Evolutionary conservation across 192 early-diverging fungal species (phyloP).

Genomic region (Umbelopsis sp.): DNA sequence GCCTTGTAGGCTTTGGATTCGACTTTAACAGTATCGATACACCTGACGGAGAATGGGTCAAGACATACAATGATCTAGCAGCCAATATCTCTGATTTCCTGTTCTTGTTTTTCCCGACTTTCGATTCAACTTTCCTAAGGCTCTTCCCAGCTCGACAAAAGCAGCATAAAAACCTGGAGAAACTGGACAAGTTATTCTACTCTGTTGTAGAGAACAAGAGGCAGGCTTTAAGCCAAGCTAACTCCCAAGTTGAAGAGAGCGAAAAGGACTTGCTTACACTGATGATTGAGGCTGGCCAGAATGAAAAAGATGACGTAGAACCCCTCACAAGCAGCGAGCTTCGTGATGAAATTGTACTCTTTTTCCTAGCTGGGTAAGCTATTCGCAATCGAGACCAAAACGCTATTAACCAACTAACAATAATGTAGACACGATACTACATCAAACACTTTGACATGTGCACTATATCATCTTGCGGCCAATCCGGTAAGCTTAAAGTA

Average conservation of each 20-base stretch:
- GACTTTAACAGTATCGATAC: constrained; percentile 29
- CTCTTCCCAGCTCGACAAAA: constrained; percentile 27
- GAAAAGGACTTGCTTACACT: constrained; percentile 39
- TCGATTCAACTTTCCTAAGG: constrained; percentile 19
- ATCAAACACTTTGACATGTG: constrained; percentile 42
- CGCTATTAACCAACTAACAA: too few species aligned
- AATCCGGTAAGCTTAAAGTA: constrained; percentile 12
- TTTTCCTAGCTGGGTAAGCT: constrained; percentile 8
- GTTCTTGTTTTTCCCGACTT: constrained; percentile 28
- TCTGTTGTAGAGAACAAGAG: constrained; percentile 27
- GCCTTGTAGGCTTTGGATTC: constrained; percentile 37
- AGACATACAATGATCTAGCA: constrained; percentile 25
- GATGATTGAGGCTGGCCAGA: constrained; percentile 34
- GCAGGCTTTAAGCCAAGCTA: not conserved
- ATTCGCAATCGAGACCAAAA: not conserved
- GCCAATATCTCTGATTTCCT: constrained; percentile 7
- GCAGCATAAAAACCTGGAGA: constrained; percentile 21
- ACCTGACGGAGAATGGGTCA: constrained; percentile 28
- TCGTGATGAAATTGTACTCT: constrained; percentile 3
- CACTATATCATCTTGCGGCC: constrained; percentile 46
- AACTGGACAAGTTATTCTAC: constrained; percentile 22
- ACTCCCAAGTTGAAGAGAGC: not conserved
- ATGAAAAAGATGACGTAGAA: constrained; percentile 1
- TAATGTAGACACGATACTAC: constrained; percentile 47
- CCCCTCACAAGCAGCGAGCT: constrained; percentile 29